These are phyloP conservation scores for Zelopaecilomyces penicillatus DNA, from an alignment of 2,329 filamentous ascomycete genomes.

Conservation along the genomic window DNA sequence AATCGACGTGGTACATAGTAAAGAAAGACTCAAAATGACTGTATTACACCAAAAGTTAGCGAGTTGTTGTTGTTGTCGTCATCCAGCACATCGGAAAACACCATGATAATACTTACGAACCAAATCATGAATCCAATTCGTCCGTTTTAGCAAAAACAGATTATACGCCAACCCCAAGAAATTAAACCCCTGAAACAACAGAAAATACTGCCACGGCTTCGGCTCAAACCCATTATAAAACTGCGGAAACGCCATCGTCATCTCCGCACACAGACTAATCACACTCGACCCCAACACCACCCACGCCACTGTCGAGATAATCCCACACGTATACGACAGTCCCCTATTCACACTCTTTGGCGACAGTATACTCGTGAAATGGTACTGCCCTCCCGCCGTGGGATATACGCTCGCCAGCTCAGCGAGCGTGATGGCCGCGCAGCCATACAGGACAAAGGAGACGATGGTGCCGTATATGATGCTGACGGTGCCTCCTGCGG, in stretches of 20 bases:
- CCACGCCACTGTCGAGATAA: background rate
- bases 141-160: constrained; percentile 6
- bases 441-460: constrained; percentile 3
- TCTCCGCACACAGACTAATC: background rate
- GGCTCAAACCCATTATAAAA: constrained; percentile 3
- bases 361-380: constrained; percentile 25
- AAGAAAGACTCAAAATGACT: constrained; percentile 2
- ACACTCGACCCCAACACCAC: constrained; percentile 4
- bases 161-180: background rate
- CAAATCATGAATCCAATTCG: constrained; percentile 4
- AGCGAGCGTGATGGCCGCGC: constrained; percentile 22
- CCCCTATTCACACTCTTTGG: constrained; percentile 14
- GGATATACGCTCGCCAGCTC: constrained; percentile 29
- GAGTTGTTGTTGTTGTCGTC: no score
- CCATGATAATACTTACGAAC: constrained; percentile 3
- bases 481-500: constrained; percentile 3
- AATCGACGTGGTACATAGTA: background rate
- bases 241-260: background rate
- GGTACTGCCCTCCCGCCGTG: constrained; percentile 31
- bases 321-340: constrained; percentile 8
- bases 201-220: constrained; percentile 2
- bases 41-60: background rate
- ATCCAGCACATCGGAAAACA: no score
- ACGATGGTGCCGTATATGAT: constrained; percentile 19
- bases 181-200: constrained; percentile 3